Evolutionary conservation across 345 rosid species (phyloP), one percentile per base, ranked within the genome.

Genomic region (Heritiera littoralis): DNA sequence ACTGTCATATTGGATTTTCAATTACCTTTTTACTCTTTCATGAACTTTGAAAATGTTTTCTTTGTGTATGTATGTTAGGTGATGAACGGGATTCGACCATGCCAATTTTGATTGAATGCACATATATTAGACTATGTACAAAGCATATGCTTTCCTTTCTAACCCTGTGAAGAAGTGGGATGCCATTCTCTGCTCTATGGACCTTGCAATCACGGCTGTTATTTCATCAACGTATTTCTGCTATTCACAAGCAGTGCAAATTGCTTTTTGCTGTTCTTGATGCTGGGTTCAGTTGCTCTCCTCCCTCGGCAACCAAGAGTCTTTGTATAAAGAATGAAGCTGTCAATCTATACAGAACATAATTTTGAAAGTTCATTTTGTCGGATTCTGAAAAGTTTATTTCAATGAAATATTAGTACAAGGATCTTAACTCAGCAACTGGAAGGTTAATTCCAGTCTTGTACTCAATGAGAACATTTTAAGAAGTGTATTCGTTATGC

Each of bases 91-190:
- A 67, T 67, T 67, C 72, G 43, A 43, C 72, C 14, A 9, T 18
- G 30, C 32, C 52, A 43, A 45, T 43, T 43, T 67, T 67, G 72
- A 48, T 67, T n/a, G 72, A 43, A 43, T 45, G 72, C 54, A 67
- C 72, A 67, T n/a, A 43, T 43, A 63, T 12, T 32, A 32, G 9
- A 32, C 43, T 32, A 63, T 30, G 41, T 12, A 64, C 9, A 32
- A 64, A 32, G 43, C 9, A 12, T 48, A 45, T 66, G 30, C 51
- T 18, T 18, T 66, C 71, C 71, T 17, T 41, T 41, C 2, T 8
- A 35, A 64, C 46, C 45, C 45, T 18, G n/a, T 41, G 41, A 41
- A 66, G 28, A 18, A 67, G 32, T 67, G 9, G 35, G 32, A 67
- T 67, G 54, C 35, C 32, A 11, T 67, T 43, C 12, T 67, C 9